These are phyloP conservation scores for Schrenkiella parvula DNA, from an alignment of 345 rosid genomes.

Conservation along the genomic window DNA sequence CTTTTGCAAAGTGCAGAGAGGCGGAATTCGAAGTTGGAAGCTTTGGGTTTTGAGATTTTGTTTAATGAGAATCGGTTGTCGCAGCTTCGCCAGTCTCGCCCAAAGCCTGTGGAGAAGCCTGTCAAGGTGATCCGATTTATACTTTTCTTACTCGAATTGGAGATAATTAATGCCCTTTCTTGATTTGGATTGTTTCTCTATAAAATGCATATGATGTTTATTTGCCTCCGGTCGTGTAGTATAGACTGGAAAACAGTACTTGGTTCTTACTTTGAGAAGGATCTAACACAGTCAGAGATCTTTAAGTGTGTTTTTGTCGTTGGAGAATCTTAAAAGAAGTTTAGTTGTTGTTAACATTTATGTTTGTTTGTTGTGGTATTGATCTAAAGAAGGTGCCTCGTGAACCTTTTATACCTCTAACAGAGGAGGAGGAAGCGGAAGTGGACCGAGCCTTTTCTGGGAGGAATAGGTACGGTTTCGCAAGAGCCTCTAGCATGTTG, in stretches of 20 bases:
- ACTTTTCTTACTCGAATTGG: not conserved
- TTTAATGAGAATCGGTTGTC: conserved; percentile 45
- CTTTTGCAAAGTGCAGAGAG: conserved; percentile 52
- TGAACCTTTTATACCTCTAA: conserved; percentile 69
- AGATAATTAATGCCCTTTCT: not conserved
- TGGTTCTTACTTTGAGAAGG: not conserved
- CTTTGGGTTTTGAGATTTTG: conserved; percentile 55
- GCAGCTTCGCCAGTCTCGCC: conserved; percentile 38
- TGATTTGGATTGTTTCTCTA: not conserved
- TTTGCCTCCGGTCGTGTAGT: not conserved
- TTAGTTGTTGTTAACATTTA: conserved; percentile 5
- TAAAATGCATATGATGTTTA: not conserved
- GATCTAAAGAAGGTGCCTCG: conserved; percentile 48
- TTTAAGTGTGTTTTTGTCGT: not conserved
- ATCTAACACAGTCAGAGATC: not conserved
- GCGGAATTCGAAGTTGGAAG: conserved; percentile 44
- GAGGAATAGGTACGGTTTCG: conserved; percentile 47
- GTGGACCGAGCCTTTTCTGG: conserved; percentile 51
- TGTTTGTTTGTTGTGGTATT: conserved; percentile 21
- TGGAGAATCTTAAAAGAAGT: not conserved
- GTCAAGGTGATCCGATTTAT: conserved; percentile 30
- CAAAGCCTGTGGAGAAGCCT: conserved; percentile 44
- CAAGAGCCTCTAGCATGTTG: not conserved
- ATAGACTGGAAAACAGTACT: not conserved
- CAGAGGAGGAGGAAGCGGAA: conserved; percentile 63